Conservation (phyloP, 805 yeast species). For the Nakazawaea ambrosiae region DNA sequence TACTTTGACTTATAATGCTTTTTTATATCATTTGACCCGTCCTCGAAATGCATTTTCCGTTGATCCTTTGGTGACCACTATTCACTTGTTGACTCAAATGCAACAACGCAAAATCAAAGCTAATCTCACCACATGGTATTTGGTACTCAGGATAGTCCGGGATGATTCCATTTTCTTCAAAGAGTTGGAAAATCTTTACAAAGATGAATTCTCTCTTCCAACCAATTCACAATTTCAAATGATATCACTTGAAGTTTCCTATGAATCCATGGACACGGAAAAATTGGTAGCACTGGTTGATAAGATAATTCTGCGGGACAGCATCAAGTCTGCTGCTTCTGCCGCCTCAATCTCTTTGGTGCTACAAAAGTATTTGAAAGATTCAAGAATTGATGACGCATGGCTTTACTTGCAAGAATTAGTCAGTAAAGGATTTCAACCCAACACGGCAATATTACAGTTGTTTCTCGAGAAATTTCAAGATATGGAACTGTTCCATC, state of each 20-base stretch:
- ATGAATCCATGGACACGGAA: conserved; percentile 13
- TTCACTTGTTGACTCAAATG: conserved; percentile 27
- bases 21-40: conserved; percentile 22
- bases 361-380: conserved; percentile 1
- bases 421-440: conserved; percentile 1
- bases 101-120: conserved; percentile 19
- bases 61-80: conserved; percentile 13
- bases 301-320: neutral
- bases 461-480: conserved; percentile 24
- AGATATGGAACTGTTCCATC: conserved; percentile 27
- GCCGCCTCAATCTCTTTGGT: neutral
- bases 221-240: conserved; percentile 18
- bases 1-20: conserved; percentile 30
- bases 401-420: conserved; percentile 1
- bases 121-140: conserved; percentile 31
- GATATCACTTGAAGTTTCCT: neutral
- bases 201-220: conserved; percentile 21
- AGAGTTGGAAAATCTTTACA: conserved; percentile 24
- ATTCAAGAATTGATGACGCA: conserved; percentile 1
- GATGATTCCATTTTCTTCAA: conserved; percentile 25
- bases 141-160: conserved; percentile 16
- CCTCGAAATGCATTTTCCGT: conserved; percentile 15
- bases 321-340: neutral
- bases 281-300: neutral
- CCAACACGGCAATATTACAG: conserved; percentile 18